Base-by-base conservation (phyloP, 2,329 filamentous ascomycete species). In the Amylocarpus encephaloides region DNA sequence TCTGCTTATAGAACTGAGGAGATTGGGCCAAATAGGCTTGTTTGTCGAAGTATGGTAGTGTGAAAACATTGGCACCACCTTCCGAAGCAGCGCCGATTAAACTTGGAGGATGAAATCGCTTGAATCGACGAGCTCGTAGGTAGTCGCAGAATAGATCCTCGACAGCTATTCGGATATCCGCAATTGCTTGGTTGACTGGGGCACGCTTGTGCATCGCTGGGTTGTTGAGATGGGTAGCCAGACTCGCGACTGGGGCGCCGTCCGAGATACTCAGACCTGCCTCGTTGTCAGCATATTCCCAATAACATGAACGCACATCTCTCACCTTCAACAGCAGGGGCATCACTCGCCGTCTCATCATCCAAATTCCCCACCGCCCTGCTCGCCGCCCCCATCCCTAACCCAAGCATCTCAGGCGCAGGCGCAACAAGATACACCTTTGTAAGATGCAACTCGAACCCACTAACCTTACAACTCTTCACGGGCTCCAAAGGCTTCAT, bases 41-140 rank as follows among this genome's bases (percentile, higher is more conserved):
- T 64, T 85, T 81, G 59, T 86, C 88, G 68, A 97, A 97, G 72
- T 97, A 97, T 39, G 85, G 83, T 60, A 97, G 75, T 61, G 85
- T 78, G 69, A 98, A 97, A 36, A 97, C 92, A 66, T 92, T 94
- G 59, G 83, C 83, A 58, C 93, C 93, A 62, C 93, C 92, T 72
- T 98, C 93, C 3, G 89, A 93, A 4, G 93, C 87, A 12, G 92
- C 86, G 44, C 86, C 91, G 49, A 95, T 88, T 39, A 98, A 76
- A 68, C 90, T 92, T 9, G 93, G 90, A 1, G 91, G 87, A 67
- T 95, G 88, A 64, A 96, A 90, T 68, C 88, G 81, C 57, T 85
- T 82, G 68, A 95, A 95, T 48, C 82, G 80, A 52, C 79, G 79
- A 57, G 79, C 75, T 53, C 84, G 77, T 59, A 96, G 83, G 68